phyloP scores from a whole-genome alignment of 2,329 filamentous ascomycete genomes.

The Cordyceps militaris region DNA sequence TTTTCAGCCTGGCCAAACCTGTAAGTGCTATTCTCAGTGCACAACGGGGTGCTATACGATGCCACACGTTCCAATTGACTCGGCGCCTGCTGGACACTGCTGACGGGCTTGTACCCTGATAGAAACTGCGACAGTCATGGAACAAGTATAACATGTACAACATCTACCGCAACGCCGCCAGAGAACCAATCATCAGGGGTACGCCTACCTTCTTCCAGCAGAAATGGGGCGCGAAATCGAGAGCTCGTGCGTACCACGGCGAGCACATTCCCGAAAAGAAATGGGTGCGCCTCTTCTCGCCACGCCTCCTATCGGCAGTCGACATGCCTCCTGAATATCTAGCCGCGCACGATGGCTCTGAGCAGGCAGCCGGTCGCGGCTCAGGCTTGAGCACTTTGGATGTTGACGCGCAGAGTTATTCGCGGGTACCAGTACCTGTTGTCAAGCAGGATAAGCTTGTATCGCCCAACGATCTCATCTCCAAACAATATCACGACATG shows the following conservation, averaged over 20 bases:
- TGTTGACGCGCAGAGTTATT: slow-evolving; percentile 29
- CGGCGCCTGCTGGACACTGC: neutral
- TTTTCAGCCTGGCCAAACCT: slow-evolving; percentile 59
- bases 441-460: slow-evolving; percentile 21
- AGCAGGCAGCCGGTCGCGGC: slow-evolving; percentile 76
- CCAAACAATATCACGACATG: slow-evolving; percentile 32
- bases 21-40: slow-evolving; percentile 38
- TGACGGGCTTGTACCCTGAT: neutral
- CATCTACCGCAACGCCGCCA: slow-evolving; percentile 41
- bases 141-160: slow-evolving; percentile 97
- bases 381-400: slow-evolving; percentile 49
- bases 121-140: slow-evolving; percentile 96
- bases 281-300: slow-evolving; percentile 89
- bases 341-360: slow-evolving; percentile 72
- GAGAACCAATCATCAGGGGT: slow-evolving; percentile 25
- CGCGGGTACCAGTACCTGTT: slow-evolving; percentile 20
- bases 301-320: slow-evolving; percentile 72
- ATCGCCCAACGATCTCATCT: slow-evolving; percentile 27
- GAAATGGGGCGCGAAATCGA: slow-evolving; percentile 89
- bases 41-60: neutral
- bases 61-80: neutral
- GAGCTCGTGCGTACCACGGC: slow-evolving; percentile 83
- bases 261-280: slow-evolving; percentile 89
- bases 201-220: slow-evolving; percentile 85
- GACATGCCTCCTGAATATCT: slow-evolving; percentile 78